A percentile compares a stretch with the other conserved stretches of the same genome.
Conservation (phyloP, 441 rosid genomes). For the Biscutella auriculata region DNA sequence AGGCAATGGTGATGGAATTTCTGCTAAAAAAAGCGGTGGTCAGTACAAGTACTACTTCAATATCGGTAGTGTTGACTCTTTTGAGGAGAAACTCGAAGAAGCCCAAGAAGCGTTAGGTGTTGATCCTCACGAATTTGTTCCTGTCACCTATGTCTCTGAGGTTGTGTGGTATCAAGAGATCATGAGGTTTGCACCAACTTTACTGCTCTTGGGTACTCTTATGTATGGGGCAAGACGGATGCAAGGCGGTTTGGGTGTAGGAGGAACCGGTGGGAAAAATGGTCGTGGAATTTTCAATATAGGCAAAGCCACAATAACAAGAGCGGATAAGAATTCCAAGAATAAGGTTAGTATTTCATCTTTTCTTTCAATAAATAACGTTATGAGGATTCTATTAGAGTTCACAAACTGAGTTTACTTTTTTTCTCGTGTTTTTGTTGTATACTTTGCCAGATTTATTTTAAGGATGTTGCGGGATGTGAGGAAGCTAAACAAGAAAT, state of each 20-base stretch:
- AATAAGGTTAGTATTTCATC: slow-evolving; percentile 37
- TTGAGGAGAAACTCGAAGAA: slow-evolving; percentile 68
- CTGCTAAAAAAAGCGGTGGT: slow-evolving; percentile 33
- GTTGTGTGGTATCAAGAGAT: slow-evolving; percentile 55
- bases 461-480: slow-evolving; percentile 73
- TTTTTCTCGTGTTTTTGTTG: not conserved
- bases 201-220: slow-evolving; percentile 49
- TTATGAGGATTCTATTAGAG: not conserved
- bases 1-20: slow-evolving; percentile 21
- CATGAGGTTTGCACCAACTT: slow-evolving; percentile 48
- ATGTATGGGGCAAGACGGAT: slow-evolving; percentile 41
- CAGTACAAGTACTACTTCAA: slow-evolving; percentile 54
- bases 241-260: slow-evolving; percentile 60
- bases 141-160: slow-evolving; percentile 50
- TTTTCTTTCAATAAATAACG: not conserved
- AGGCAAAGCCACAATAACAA: slow-evolving; percentile 60
- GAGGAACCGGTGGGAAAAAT: slow-evolving; percentile 50
- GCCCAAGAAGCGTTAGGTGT: slow-evolving; percentile 53
- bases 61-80: slow-evolving; percentile 61
- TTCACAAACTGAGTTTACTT: not conserved
- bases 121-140: slow-evolving; percentile 47
- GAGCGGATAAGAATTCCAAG: slow-evolving; percentile 62
- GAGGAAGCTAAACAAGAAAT: slow-evolving; percentile 77
- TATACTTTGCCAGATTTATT: slow-evolving; percentile 30
- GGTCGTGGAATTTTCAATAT: slow-evolving; percentile 66